Conservation (phyloP, 2,329 filamentous ascomycete genomes). For the Arthrobotrys megalospora region DNA sequence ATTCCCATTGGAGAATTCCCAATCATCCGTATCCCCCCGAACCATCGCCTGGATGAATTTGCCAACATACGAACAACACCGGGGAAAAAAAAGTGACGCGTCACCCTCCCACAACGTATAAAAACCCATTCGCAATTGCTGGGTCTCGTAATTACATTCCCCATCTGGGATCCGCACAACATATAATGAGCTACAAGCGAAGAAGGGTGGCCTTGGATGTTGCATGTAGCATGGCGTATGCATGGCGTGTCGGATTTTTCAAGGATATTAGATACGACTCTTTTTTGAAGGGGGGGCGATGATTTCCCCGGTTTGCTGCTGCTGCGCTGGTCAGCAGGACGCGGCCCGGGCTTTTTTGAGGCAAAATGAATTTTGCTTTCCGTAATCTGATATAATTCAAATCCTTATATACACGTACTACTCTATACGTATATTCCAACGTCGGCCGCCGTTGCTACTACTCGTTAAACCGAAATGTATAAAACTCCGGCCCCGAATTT, state of each 20-base stretch:
- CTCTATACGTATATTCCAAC: neutral
- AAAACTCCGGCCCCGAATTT: neutral
- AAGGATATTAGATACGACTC: neutral
- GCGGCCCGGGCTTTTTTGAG: too few species aligned
- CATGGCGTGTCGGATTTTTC: constrained; percentile 41
- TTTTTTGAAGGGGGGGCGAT: neutral
- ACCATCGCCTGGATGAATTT: neutral
- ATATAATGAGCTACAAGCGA: neutral
- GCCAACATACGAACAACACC: neutral
- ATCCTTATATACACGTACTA: neutral
- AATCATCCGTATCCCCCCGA: neutral
- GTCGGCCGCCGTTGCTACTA: neutral
- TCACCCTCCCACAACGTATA: constrained; percentile 38
- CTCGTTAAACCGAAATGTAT: neutral
- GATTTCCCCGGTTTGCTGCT: neutral
- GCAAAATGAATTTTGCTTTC: neutral
- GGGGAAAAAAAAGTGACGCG: constrained; percentile 26
- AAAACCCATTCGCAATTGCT: constrained; percentile 10
- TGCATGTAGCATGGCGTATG: constrained; percentile 38
- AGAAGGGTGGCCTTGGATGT: too few species aligned
- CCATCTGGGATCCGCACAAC: constrained; percentile 29
- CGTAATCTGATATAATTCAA: neutral
- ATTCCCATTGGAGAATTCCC: neutral
- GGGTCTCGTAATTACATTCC: constrained; percentile 52
- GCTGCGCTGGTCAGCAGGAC: constrained; percentile 9